Base-by-base conservation (phyloP, 2,329 filamentous ascomycete species). In the Pseudogymnoascus sp. region DNA sequence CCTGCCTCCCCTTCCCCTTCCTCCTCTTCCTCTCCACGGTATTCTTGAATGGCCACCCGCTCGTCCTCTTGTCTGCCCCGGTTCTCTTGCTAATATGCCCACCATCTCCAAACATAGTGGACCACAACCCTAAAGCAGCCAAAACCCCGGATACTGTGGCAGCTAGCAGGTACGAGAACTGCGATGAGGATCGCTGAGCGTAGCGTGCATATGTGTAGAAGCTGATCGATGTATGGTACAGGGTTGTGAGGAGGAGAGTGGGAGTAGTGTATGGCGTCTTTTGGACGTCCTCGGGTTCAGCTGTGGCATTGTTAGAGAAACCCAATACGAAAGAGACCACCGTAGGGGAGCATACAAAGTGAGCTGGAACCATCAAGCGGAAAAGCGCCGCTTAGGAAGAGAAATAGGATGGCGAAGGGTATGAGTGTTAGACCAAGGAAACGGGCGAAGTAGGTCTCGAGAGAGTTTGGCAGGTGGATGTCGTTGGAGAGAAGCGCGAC, bases 41-140 rank as follows among this genome's bases (percentile, higher is more conserved):
- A 67, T 89, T 89, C 67, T 77, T 77, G 71, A 90, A 89, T 2
- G 86, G 86, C 67, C 84, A 90, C 9, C 84, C 85, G 64, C 80
- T 80, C 25, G 81, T 87, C 70, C 86, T 77, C 79, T 88, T 88
- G 70, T 89, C 87, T 35, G 82, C 84, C 0, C 86, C 85, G 1
- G 85, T 88, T 74, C 79, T 84, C 70, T 81, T 80, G 69, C 81
- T 85, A 62, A 88, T 83, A 64, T 78, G 76, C 1, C 84, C 83
- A 45, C 78, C 81, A 62, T 77, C 83, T 0, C 79, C 75, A 67
- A 77, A 78, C 25, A 77, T 64, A 36, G 76, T 64, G 64, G 74
- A 84, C 86, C 86, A 90, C 25, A 86, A 67, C 3, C 84, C 87
- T 16, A 87, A 69, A 4, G 77, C 75, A 1, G 79, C 81, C 60